Percentiles rank a stretch among this genome's conserved stretches.
These are phyloP conservation scores for Talaromyces sp. DNA, from an alignment of 2,329 filamentous ascomycete genomes.

Conservation along the genomic window DNA sequence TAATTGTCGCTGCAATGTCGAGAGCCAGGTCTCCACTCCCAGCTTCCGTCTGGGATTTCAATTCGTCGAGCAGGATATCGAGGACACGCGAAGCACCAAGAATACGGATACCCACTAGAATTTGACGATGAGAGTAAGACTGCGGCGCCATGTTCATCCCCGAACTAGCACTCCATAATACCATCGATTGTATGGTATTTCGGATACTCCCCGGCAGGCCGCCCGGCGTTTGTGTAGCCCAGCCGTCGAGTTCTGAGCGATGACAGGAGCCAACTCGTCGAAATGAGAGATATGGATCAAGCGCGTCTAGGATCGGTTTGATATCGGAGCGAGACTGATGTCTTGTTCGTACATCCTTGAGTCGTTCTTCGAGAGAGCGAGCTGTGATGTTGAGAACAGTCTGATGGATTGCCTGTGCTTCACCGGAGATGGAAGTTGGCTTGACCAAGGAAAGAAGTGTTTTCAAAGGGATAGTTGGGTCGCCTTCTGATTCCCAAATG, in stretches of 20 bases:
- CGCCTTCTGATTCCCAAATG: conserved; percentile 53
- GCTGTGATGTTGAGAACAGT: conserved; percentile 62
- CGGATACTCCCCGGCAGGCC: conserved; percentile 53
- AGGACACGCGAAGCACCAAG: conserved; percentile 45
- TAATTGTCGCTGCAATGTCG: conserved; percentile 47
- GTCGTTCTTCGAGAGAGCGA: conserved; percentile 53
- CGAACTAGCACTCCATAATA: conserved; percentile 55
- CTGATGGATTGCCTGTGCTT: conserved; percentile 63
- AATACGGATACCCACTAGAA: conserved; percentile 48
- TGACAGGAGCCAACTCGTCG: conserved; percentile 51
- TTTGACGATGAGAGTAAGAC: conserved; percentile 58
- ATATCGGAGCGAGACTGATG: conserved; percentile 56
- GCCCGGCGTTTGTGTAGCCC: conserved; percentile 50
- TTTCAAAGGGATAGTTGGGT: conserved; percentile 57
- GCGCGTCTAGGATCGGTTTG: conserved; percentile 54
- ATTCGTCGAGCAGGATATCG: conserved; percentile 42
- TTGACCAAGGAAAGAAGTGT: conserved; percentile 61
- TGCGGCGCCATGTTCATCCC: conserved; percentile 57
- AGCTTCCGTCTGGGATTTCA: conserved; percentile 45
- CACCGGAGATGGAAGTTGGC: conserved; percentile 59
- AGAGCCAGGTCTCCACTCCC: conserved; percentile 46
- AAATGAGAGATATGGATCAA: conserved; percentile 56
- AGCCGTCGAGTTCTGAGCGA: conserved; percentile 55
- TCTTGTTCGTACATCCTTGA: conserved; percentile 54
- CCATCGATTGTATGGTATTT: conserved; percentile 54